Base-by-base conservation (phyloP, 106 monocot genomes). In the Iris macrosiphon region DNA sequence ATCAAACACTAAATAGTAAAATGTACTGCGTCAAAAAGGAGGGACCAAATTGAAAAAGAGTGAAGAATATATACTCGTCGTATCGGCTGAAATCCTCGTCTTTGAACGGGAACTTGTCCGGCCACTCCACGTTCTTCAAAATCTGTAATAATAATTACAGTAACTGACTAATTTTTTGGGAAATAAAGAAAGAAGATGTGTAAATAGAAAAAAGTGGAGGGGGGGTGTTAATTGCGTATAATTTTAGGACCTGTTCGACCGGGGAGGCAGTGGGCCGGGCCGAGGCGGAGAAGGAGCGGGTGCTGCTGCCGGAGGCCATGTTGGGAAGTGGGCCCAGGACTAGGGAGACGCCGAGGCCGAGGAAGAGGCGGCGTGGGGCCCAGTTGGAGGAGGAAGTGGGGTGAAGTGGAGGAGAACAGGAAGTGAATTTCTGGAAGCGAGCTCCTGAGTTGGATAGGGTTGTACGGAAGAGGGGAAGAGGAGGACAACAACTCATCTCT, bases 91-190 rank as follows among this genome's bases (percentile, higher is more conserved):
- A 89, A 51, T 95, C 89, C 57, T 95, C 89, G 3, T 81, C 82
- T 68, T 85, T 95, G 72, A 85, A 95, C 0, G 94, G 94, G 58
- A 95, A 89, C 41, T 74, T 52, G 55, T 95, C 85, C 7, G 94
- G 94, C 94, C 89, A 95, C 45, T 85, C 79, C 31, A 95, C 89
- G 43, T 89, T 79, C 79, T 85, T 88, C 61, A 95, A 45, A 45
- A 88, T 52, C 93, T 93, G 61, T 12, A 41, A 10, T 2, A 34
- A 18, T 20, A 57, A 40, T 21, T 20, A 44, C 41, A n/a, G n/a
- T n/a, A n/a, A n/a, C n/a, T n/a, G n/a, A n/a, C n/a, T n/a, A n/a
- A n/a, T n/a, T n/a, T n/a, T n/a, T n/a, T n/a, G n/a, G n/a, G n/a
- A n/a, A n/a, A n/a, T n/a, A n/a, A n/a, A n/a, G n/a, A n/a, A n/a